Percentiles rank a stretch among this genome's conserved stretches.
Conservation (phyloP, 1,284 basidiomycete genomes). For the Cryptococcus hybrid region DNA sequence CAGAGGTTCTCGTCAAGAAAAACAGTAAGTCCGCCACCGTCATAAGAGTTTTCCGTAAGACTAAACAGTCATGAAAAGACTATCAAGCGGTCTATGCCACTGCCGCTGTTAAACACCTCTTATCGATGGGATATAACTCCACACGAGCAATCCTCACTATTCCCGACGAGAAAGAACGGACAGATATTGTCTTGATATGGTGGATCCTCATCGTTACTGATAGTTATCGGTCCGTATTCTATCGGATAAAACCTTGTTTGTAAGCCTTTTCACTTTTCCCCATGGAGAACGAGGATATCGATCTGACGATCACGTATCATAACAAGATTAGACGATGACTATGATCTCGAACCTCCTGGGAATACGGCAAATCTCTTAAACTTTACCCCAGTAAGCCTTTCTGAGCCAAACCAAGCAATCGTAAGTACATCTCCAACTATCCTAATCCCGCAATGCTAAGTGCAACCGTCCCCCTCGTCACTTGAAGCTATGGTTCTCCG, state of each 20-base stretch:
- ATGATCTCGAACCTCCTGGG: background rate
- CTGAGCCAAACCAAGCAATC: background rate
- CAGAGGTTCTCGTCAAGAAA: conserved; percentile 9
- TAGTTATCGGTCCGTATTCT: conserved; percentile 60
- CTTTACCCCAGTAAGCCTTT: background rate
- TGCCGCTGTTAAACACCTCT: conserved; percentile 22
- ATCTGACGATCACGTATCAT: conserved; percentile 8
- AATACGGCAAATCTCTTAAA: background rate
- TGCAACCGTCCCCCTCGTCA: background rate
- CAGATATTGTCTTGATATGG: conserved; percentile 63
- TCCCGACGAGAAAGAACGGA: conserved; percentile 20
- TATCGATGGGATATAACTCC: conserved; percentile 15
- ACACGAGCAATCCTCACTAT: conserved; percentile 12
- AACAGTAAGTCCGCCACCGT: conserved; percentile 4
- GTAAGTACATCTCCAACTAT: background rate
- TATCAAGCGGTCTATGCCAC: conserved; percentile 25
- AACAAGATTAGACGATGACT: conserved; percentile 8
- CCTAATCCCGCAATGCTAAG: background rate
- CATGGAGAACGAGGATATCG: conserved; percentile 55
- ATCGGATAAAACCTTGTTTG: conserved; percentile 62
- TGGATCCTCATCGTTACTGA: conserved; percentile 65
- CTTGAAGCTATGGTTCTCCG: conserved; percentile 50
- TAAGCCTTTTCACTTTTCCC: conserved; percentile 52
- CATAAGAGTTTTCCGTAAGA: background rate
- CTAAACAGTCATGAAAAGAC: conserved; percentile 6